Evolutionary conservation across 495 filamentous ascomycete genomes (phyloP).

Genomic region (Rhypophila decipiens): DNA sequence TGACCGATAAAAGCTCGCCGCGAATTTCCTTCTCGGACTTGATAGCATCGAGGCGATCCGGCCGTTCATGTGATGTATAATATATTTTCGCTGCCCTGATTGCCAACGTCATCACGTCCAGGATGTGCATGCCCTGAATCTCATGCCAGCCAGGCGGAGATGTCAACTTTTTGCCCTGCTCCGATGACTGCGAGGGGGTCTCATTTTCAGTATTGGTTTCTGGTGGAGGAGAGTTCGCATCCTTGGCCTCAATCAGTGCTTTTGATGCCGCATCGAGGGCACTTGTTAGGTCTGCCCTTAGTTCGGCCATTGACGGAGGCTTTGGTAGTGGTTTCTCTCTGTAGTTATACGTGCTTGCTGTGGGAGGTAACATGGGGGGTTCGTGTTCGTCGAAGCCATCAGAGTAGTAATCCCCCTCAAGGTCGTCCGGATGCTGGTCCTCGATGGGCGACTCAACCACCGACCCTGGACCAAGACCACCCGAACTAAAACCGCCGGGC

Average conservation of each 20-base stretch:
- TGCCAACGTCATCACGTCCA: constrained; percentile 87
- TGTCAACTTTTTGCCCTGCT: background rate
- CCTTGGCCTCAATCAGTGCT: constrained; percentile 48
- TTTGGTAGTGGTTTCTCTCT: constrained; percentile 80
- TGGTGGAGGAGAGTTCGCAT: constrained; percentile 20
- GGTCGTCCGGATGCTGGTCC: constrained; percentile 41
- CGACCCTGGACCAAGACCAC: constrained; percentile 19
- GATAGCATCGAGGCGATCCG: constrained; percentile 76
- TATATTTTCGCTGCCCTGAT: constrained; percentile 93
- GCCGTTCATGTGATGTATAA: constrained; percentile 80
- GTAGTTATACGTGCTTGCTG: constrained; percentile 90
- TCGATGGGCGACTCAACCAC: constrained; percentile 55
- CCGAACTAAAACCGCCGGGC: constrained; percentile 24
- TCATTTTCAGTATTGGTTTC: background rate
- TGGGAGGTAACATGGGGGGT: constrained; percentile 81
- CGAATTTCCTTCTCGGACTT: constrained; percentile 77
- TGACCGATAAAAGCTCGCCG: constrained; percentile 69
- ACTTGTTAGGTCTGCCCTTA: constrained; percentile 66
- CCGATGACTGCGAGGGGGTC: background rate
- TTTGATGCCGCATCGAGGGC: constrained; percentile 60
- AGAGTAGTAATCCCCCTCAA: constrained; percentile 50
- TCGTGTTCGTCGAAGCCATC: constrained; percentile 55
- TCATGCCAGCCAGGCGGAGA: constrained; percentile 63
- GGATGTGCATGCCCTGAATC: constrained; percentile 81
- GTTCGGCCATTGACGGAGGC: constrained; percentile 70